phyloP scores from a whole-genome alignment of 2,329 filamentous ascomycete species.

The Epichloe baconii region DNA sequence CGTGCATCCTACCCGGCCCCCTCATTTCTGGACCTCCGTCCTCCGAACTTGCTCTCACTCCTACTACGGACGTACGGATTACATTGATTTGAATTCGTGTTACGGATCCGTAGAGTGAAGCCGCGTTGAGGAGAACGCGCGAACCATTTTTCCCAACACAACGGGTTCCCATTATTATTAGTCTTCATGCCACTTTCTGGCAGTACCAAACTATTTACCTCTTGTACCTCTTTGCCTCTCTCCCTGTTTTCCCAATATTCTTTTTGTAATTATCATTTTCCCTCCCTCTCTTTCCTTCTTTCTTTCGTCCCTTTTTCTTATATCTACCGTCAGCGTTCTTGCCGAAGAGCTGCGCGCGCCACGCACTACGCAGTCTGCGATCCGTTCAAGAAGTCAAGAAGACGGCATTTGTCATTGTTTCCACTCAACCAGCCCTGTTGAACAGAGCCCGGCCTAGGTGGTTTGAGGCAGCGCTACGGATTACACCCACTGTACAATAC shows the following conservation, averaged over 20 bases:
- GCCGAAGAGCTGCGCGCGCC: neutral
- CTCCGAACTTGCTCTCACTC: neutral
- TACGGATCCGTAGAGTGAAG: neutral
- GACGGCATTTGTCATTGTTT: neutral
- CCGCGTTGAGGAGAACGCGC: neutral
- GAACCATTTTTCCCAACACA: neutral
- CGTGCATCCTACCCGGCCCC: slow-evolving; percentile 2
- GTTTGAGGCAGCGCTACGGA: too few species aligned
- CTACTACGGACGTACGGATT: too few species aligned
- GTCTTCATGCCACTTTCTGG: neutral
- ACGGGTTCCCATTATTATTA: neutral
- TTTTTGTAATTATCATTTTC: too few species aligned
- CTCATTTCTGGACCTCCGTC: neutral
- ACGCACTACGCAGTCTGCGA: neutral
- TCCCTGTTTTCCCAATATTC: too few species aligned
- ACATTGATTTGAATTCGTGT: neutral
- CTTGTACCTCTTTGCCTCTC: too few species aligned
- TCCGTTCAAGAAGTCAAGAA: neutral
- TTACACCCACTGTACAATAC: slow-evolving; percentile 2
- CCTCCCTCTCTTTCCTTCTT: too few species aligned
- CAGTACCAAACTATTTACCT: too few species aligned
- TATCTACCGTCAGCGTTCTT: neutral
- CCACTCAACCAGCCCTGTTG: neutral
- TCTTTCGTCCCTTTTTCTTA: too few species aligned
- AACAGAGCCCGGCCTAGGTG: neutral